Conservation (phyloP, 192 early-diverging fungal species). For the Backusella liffmaniae region DNA sequence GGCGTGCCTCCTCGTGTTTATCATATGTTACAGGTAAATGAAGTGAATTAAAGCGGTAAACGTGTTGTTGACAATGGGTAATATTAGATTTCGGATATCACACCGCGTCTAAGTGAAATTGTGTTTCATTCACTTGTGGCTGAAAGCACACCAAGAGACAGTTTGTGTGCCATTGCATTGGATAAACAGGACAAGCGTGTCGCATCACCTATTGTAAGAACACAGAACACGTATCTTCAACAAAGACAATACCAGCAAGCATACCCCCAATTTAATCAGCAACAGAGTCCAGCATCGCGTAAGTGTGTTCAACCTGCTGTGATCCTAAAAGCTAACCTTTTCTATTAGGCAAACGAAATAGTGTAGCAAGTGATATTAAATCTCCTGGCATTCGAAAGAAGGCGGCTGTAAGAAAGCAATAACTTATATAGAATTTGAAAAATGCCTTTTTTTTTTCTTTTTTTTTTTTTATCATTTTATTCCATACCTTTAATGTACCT, state of each 20-base stretch:
- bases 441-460: too few relatives aligned
- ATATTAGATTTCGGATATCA: slow-evolving; percentile 9
- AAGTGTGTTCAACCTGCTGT: neutral
- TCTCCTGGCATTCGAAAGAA: slow-evolving; percentile 7
- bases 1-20: slow-evolving; percentile 20
- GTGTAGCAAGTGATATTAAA: slow-evolving; percentile 10
- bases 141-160: slow-evolving; percentile 14
- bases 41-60: too few relatives aligned
- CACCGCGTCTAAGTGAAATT: slow-evolving; percentile 9
- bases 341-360: slow-evolving; percentile 1
- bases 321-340: neutral
- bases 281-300: slow-evolving; percentile 11
- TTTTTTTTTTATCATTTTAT: too few relatives aligned
- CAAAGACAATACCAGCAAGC: slow-evolving; percentile 19
- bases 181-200: neutral
- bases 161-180: slow-evolving; percentile 16
- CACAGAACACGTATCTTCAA: slow-evolving; percentile 7
- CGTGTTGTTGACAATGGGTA: too few relatives aligned
- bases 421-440: too few relatives aligned
- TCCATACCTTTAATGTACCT: too few relatives aligned
- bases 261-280: slow-evolving; percentile 9
- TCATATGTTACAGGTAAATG: slow-evolving; percentile 15
- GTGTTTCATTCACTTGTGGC: slow-evolving; percentile 17
- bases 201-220: slow-evolving; percentile 19
- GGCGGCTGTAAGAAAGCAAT: neutral